Conservation (phyloP, 495 filamentous ascomycete genomes). For the Cercophora newfieldiana region DNA sequence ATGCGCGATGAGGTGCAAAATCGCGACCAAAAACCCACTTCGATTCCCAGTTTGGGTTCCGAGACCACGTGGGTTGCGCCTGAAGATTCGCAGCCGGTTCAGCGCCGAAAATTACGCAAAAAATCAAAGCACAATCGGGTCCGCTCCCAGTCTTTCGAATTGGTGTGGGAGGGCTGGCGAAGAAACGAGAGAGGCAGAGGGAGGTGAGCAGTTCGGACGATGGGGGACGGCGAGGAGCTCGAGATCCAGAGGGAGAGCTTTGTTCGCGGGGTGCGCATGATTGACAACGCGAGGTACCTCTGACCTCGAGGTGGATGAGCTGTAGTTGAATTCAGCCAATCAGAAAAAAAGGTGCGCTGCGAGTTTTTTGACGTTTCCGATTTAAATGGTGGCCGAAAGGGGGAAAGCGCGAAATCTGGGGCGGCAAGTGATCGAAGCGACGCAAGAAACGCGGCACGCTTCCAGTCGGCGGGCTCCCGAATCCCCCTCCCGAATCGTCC, state of each 20-base stretch:
- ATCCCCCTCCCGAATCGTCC: not conserved
- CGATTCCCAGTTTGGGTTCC: not conserved
- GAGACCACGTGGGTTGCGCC: not conserved
- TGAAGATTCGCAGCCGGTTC: not conserved
- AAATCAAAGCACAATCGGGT: slow-evolving; percentile 19
- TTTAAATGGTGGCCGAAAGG: slow-evolving; percentile 32
- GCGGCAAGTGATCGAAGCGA: slow-evolving; percentile 33
- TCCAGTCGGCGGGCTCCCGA: slow-evolving; percentile 19
- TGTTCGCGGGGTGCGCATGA: slow-evolving; percentile 38
- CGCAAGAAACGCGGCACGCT: slow-evolving; percentile 21
- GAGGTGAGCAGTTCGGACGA: slow-evolving; percentile 29
- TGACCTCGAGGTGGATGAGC: slow-evolving; percentile 19
- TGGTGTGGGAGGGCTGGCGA: slow-evolving; percentile 19
- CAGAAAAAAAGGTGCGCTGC: slow-evolving; percentile 40
- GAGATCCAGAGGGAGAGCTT: slow-evolving; percentile 37
- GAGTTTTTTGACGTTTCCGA: slow-evolving; percentile 29
- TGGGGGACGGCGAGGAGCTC: slow-evolving; percentile 35
- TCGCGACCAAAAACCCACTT: slow-evolving; percentile 24
- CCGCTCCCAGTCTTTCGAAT: not conserved
- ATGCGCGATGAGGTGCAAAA: slow-evolving; percentile 27
- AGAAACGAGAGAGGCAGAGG: slow-evolving; percentile 43
- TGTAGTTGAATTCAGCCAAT: slow-evolving; percentile 44
- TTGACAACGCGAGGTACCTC: slow-evolving; percentile 41
- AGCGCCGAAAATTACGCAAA: slow-evolving; percentile 25
- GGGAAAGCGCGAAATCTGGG: slow-evolving; percentile 31